phyloP scores from a whole-genome alignment of 768 basidiomycete genomes.

The Psilocybe subaeruginosa region DNA sequence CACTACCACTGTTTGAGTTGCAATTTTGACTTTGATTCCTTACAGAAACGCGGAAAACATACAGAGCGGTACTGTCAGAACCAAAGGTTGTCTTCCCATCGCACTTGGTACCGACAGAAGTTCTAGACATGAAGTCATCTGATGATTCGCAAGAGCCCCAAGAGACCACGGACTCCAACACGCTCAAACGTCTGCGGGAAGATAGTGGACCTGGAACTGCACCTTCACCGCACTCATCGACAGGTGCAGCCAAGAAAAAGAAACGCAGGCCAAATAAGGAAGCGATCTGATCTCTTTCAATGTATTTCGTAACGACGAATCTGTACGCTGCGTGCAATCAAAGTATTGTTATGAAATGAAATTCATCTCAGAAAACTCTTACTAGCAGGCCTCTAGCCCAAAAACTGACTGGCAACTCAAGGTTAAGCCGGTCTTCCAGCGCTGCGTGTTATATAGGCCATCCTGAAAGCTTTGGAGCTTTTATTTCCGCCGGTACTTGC shows the following conservation, averaged over 20 bases:
- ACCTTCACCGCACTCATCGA: neutral
- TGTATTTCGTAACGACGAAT: slow-evolving; percentile 4
- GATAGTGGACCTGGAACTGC: neutral
- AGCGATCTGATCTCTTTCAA: slow-evolving; percentile 11
- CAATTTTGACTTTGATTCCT: neutral
- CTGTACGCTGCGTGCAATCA: no score
- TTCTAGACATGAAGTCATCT: neutral
- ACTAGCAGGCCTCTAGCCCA: no score
- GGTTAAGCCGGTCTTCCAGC: no score
- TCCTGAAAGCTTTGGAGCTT: no score
- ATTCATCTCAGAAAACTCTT: no score
- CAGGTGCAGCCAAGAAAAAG: slow-evolving; percentile 16
- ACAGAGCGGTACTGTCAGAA: slow-evolving; percentile 78
- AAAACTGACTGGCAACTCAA: no score
- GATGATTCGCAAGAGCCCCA: slow-evolving; percentile 2
- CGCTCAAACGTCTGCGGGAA: slow-evolving; percentile 2
- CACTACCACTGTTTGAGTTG: neutral
- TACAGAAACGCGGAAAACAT: slow-evolving; percentile 80
- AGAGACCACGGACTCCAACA: neutral
- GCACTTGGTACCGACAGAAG: neutral
- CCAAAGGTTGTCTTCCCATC: slow-evolving; percentile 61
- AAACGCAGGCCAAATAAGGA: slow-evolving; percentile 19
- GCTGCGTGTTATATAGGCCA: no score
- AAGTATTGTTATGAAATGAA: no score
- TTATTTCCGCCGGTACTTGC: no score